phyloP scores from a whole-genome alignment of 2,329 filamentous ascomycete species.

The Berkeleyomyces basicola region DNA sequence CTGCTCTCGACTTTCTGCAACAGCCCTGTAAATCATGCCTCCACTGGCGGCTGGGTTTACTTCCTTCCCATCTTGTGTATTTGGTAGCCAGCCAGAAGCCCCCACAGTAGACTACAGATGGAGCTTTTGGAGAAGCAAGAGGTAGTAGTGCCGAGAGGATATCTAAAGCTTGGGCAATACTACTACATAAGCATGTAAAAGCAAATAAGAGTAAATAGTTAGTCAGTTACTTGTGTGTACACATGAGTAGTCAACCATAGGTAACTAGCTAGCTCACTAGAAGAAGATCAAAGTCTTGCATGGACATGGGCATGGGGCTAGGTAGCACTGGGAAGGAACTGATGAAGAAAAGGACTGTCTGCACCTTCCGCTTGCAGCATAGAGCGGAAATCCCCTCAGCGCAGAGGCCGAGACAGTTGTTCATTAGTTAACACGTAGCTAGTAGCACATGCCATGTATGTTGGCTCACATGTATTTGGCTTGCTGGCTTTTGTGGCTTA shows the following conservation, averaged over 20 bases:
- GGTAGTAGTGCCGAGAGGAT: no score
- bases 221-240: no score
- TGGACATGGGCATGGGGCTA: no score
- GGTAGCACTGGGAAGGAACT: background rate
- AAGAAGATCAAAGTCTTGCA: no score
- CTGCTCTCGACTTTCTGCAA: background rate
- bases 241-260: no score
- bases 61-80: background rate
- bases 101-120: background rate
- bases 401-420: background rate
- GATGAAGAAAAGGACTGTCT: background rate
- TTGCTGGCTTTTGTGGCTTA: no score
- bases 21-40: background rate
- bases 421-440: background rate
- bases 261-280: no score
- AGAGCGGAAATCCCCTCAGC: background rate
- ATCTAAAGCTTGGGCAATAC: no score
- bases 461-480: background rate
- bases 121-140: background rate
- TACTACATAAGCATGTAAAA: no score
- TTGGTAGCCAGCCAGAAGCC: background rate
- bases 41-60: background rate
- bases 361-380: background rate
- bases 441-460: background rate
- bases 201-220: no score